Base-by-base conservation (phyloP, 2,329 filamentous ascomycete species). In the Pseudogymnoascus sp. region DNA sequence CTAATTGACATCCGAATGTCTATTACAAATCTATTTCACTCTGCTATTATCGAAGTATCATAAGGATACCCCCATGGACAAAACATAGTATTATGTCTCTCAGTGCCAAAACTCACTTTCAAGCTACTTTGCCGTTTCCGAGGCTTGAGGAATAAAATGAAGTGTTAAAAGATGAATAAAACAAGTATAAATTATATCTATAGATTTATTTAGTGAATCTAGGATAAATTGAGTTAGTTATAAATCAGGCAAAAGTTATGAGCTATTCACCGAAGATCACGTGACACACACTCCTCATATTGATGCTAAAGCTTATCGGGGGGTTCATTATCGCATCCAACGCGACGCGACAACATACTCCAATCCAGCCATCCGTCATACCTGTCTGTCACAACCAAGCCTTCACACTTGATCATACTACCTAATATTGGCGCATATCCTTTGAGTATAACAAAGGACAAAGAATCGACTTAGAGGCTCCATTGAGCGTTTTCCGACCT, bases 291-390 rank as follows among this genome's bases (percentile, higher is more conserved):
- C n/a, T 57, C 16, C 51, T 10, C 51, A 19, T 31, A 31, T 31
- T 34, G 25, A 28, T 48, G 6, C 19, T 11, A 23, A 28, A 28
- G 51, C 51, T 57, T 34, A 57, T 57, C 28, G 28, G n/a, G 14
- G 28, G 7, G 2, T 31, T 13, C 25, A 28, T 31, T 57, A 34
- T 57, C 28, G 28, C 51, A 57, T 57, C 51, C 28, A 57, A 57
- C 51, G 51, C 51, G 51, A 36, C 51, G 28, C 51, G 51, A 57
- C 51, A 21, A 57, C 28, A n/a, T 57, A 57, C 51, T 57, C 51
- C 51, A 34, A 57, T 57, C 28, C 16, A 57, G 28, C 28, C 51
- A 57, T 16, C n/a, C n/a, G 34, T 36, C 28, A 34, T 57, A 34
- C 16, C n/a, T 57, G n/a, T 21, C 11, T 14, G 51, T 34, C 51